Conservation (phyloP, 2,329 filamentous ascomycete genomes). For the Paracamarosporium sp. region DNA sequence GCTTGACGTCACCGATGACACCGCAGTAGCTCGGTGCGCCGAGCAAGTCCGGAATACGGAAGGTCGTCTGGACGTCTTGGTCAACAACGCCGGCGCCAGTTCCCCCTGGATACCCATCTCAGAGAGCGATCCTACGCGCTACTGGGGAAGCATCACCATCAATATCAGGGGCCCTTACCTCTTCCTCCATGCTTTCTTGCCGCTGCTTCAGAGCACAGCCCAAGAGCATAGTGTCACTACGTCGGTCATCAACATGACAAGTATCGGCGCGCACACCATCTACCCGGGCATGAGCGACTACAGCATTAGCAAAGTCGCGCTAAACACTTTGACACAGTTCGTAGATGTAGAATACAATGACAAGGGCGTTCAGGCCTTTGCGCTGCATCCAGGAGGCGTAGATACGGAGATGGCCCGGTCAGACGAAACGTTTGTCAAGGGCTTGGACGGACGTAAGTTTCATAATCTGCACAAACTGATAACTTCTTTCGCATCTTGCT, state of each 20-base stretch:
- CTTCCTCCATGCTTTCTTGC: conserved; percentile 55
- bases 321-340: conserved; percentile 59
- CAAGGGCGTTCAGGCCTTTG: conserved; percentile 28
- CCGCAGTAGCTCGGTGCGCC: conserved; percentile 46
- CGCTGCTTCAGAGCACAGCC: conserved; percentile 42
- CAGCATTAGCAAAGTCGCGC: conserved; percentile 57
- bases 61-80: conserved; percentile 51
- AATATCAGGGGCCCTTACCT: conserved; percentile 59
- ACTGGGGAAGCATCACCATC: conserved; percentile 55
- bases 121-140: conserved; percentile 46
- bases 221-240: conserved; percentile 40
- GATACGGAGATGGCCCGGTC: conserved; percentile 21
- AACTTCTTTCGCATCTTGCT: neutral
- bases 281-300: conserved; percentile 44
- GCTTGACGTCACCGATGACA: conserved; percentile 52
- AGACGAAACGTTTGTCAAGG: neutral
- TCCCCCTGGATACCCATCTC: conserved; percentile 37
- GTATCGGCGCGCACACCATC: conserved; percentile 48
- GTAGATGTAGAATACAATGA: conserved; percentile 50
- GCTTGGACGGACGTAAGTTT: neutral
- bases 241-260: conserved; percentile 55
- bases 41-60: conserved; percentile 33
- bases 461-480: neutral
- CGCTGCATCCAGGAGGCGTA: conserved; percentile 38
- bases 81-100: conserved; percentile 56